Evolutionary conservation across 2,329 filamentous ascomycete species (phyloP).

Genomic region (Zymoseptoria ardabiliae): DNA sequence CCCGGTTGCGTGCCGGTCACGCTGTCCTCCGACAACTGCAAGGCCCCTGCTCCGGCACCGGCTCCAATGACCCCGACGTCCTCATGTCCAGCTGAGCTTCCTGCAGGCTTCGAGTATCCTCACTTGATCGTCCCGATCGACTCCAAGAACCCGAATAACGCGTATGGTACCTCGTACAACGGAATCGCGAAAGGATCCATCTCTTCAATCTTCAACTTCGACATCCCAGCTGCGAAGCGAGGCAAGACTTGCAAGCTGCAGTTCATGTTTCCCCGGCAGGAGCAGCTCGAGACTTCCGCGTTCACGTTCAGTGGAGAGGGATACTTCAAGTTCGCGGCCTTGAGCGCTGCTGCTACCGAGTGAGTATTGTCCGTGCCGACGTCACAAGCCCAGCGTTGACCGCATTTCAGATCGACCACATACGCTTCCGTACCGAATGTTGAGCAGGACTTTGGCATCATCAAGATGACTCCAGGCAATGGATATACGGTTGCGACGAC

Average conservation of each 20-base stretch:
- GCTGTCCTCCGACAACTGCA: slow-evolving; percentile 24
- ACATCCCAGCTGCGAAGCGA: slow-evolving; percentile 48
- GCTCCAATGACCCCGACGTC: slow-evolving; percentile 4
- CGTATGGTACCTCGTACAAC: slow-evolving; percentile 49
- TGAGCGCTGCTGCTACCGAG: slow-evolving; percentile 40
- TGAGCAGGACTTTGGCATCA: slow-evolving; percentile 7
- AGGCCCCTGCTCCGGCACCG: slow-evolving; percentile 5
- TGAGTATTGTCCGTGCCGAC: not conserved
- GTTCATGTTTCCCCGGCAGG: slow-evolving; percentile 56
- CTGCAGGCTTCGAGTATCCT: slow-evolving; percentile 41
- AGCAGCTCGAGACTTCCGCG: slow-evolving; percentile 52
- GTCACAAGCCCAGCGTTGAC: not conserved
- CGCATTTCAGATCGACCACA: slow-evolving; percentile 36
- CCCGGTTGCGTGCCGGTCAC: slow-evolving; percentile 45
- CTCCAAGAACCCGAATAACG: slow-evolving; percentile 45
- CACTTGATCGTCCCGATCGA: slow-evolving; percentile 58
- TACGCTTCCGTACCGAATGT: slow-evolving; percentile 36
- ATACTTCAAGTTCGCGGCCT: slow-evolving; percentile 25
- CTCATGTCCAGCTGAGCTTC: slow-evolving; percentile 26
- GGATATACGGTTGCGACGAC: slow-evolving; percentile 12
- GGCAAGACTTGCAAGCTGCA: slow-evolving; percentile 56
- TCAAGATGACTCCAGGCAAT: slow-evolving; percentile 11
- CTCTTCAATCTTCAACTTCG: slow-evolving; percentile 62
- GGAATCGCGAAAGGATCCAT: slow-evolving; percentile 48
- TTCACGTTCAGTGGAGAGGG: slow-evolving; percentile 40